These are phyloP conservation scores for Epichloe uncinata DNA, from an alignment of 2,329 filamentous ascomycete species.

Conservation along the genomic window DNA sequence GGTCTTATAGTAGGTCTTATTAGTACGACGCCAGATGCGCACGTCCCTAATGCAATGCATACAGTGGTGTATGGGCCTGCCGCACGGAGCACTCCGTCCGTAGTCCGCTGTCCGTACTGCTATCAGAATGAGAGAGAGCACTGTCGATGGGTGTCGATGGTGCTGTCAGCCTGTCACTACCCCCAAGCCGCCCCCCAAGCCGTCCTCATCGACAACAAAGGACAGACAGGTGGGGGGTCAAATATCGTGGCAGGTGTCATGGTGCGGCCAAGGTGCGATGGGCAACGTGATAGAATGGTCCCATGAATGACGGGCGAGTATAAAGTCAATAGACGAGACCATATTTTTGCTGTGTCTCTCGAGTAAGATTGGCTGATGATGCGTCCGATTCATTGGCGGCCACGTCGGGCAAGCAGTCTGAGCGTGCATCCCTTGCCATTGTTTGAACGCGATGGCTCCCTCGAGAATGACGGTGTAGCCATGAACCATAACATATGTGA, in stretches of 20 bases:
- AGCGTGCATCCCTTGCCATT: conserved; percentile 1
- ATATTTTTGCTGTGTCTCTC: too few relatives aligned
- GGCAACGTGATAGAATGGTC: background rate
- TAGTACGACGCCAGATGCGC: background rate
- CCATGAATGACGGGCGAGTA: background rate
- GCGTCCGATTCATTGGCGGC: background rate
- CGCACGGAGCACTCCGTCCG: too few relatives aligned
- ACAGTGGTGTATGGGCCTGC: too few relatives aligned
- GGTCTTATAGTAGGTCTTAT: background rate
- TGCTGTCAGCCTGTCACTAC: background rate
- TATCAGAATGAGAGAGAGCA: too few relatives aligned
- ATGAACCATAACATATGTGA: background rate
- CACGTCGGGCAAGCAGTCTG: background rate
- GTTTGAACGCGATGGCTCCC: background rate
- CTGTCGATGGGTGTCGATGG: too few relatives aligned
- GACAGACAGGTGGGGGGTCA: too few relatives aligned
- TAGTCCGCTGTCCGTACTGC: too few relatives aligned
- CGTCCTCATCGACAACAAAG: background rate
- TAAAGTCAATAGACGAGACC: too few relatives aligned
- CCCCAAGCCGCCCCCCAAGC: too few relatives aligned
- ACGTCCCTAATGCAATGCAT: background rate
- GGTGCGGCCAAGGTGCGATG: background rate
- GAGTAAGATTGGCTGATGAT: background rate
- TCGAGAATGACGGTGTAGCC: background rate
- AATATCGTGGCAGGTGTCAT: too few relatives aligned